Percentiles rank a stretch among this genome's conserved stretches.
phyloP scores from a whole-genome alignment of 2,329 filamentous ascomycete genomes.

The Ceratocystiopsis sp. region DNA sequence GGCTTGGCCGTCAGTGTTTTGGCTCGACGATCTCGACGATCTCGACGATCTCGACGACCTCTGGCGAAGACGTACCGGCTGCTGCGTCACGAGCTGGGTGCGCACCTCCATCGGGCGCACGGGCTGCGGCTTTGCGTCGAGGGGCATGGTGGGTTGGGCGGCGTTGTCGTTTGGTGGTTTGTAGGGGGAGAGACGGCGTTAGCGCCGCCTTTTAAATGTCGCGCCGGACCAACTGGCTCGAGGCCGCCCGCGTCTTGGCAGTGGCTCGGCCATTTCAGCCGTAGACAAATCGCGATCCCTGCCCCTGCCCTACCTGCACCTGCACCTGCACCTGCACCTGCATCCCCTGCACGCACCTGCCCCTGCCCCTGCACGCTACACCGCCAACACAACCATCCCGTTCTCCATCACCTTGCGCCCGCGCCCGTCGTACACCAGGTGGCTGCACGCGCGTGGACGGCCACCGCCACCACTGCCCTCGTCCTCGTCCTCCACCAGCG shows the following conservation, averaged over 20 bases:
- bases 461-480: too few species aligned
- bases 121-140: not conserved
- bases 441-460: slow-evolving; percentile 17
- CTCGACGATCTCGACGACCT: too few species aligned
- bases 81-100: not conserved
- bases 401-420: slow-evolving; percentile 10
- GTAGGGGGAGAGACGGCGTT: too few species aligned
- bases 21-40: too few species aligned
- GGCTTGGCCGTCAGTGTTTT: slow-evolving; percentile 7
- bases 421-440: slow-evolving; percentile 18
- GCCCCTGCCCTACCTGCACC: too few species aligned
- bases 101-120: slow-evolving; percentile 1
- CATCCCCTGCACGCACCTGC: too few species aligned
- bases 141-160: not conserved
- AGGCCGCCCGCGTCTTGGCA: too few species aligned
- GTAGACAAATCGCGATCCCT: too few species aligned
- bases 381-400: not conserved
- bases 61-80: slow-evolving; percentile 13
- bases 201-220: too few species aligned
- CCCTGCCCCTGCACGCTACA: not conserved
- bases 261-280: too few species aligned
- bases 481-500: not conserved
- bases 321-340: too few species aligned
- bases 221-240: too few species aligned
- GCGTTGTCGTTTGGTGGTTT: not conserved